Evolutionary conservation across 2,329 filamentous ascomycete species (phyloP).

Genomic region (Chaetomium strumarium): DNA sequence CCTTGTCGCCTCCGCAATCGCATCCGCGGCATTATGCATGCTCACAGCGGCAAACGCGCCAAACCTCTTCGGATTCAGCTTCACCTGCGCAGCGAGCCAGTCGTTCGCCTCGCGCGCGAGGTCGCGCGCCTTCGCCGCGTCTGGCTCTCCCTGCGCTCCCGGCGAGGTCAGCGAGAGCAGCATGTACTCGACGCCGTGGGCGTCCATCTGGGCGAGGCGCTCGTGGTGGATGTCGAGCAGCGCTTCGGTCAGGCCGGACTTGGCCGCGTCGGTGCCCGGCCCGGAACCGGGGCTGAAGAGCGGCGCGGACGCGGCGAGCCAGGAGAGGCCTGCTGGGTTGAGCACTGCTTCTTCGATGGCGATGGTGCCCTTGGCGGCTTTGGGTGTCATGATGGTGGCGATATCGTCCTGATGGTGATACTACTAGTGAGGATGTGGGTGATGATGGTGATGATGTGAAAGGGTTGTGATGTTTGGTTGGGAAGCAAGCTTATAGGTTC

Average conservation of each 20-base stretch:
- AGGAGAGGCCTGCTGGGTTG: constrained; percentile 28
- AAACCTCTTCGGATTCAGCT: constrained; percentile 27
- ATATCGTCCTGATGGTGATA: no score
- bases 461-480: no score
- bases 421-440: no score
- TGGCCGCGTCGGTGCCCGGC: constrained; percentile 6
- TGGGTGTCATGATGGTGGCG: constrained; percentile 1
- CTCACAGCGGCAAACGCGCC: constrained; percentile 30
- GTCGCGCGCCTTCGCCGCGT: constrained; percentile 23
- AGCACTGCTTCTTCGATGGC: constrained; percentile 34
- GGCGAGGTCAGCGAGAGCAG: constrained; percentile 32
- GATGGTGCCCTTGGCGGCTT: constrained; percentile 27
- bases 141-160: constrained; percentile 28
- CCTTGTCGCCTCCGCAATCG: constrained; percentile 28
- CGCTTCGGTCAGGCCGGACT: constrained; percentile 24
- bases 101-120: constrained; percentile 30
- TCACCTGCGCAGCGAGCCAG: constrained; percentile 29
- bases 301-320: constrained; percentile 26
- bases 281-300: constrained; percentile 29
- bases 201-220: constrained; percentile 31
- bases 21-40: constrained; percentile 30
- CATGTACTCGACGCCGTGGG: constrained; percentile 34
- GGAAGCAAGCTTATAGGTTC: no score
- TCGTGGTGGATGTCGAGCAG: constrained; percentile 30
- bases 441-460: no score